Evolutionary conservation across 768 basidiomycete species (phyloP), one percentile per base, ranked within the genome.

Genomic region (Exidia glandulosa): DNA sequence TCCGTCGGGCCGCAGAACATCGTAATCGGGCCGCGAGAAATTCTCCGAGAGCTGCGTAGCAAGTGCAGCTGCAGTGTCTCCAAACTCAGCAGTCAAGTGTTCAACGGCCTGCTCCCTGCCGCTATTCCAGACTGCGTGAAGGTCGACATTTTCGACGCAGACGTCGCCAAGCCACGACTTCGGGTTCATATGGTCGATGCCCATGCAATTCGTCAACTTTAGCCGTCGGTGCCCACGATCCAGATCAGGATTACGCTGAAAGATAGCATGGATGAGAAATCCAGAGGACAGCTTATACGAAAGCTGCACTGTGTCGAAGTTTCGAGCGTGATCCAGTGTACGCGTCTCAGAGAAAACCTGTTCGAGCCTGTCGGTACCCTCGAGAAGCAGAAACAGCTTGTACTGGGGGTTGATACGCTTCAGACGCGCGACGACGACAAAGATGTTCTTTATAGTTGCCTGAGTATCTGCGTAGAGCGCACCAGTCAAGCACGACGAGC

Each of bases 181-280:
- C 2, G 75, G 74, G 27, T 70, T 70, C 41, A 75, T 66, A 47
- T 76, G 74, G 62, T 76, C 74, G 16, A 45, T 10, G 10, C 41
- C 41, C 5, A 45, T 19, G 41, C 16, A 5, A 4, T 45, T 10
- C 6, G 41, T 19, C 16, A 45, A 45, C 16, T 33, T 65, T 60
- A 36, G 65, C 66, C 65, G 59, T 64, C 57, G 69, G 69, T 36
- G 66, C 72, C 57, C 66, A 72, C 60, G 37, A 64, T 13, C 57
- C 63, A 30, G 66, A 72, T 52, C 57, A 65, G 9, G 69, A 76
- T 19, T 36, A 45, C 41, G 41, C 6, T 23, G 16, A 19, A 45
- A 45, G 16, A 45, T 45, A 5, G 41, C 16, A 19, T 45, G 41
- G 16, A 45, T 45, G 16, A 19, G 41, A 23, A 45, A 45, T 5